A percentile compares a stretch with the other conserved stretches of the same genome.
Evolutionary conservation across 306 rosid genomes (phyloP).

Genomic region (Prosopis cineraria): DNA sequence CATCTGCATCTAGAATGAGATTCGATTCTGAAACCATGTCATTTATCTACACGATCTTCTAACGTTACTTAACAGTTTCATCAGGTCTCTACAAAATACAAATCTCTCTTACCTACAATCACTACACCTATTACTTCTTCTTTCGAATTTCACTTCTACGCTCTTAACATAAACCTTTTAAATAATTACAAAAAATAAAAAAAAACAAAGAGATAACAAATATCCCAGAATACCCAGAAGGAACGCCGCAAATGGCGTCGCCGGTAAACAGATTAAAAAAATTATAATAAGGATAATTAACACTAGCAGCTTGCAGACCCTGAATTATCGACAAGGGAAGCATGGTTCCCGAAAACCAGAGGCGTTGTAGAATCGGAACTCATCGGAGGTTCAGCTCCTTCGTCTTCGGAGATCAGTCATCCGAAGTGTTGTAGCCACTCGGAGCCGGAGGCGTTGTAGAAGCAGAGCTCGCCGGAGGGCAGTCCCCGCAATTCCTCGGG

Average conservation of each 20-base stretch:
- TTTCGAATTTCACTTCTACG: no score
- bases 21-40: no score
- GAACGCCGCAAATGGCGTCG: not conserved
- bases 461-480: constrained; percentile 26
- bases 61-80: no score
- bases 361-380: constrained; percentile 33
- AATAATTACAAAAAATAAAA: no score
- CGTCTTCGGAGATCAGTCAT: not conserved
- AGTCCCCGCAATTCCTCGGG: not conserved
- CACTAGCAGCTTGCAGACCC: not conserved
- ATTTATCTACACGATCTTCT: no score
- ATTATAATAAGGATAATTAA: not conserved
- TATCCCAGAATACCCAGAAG: not conserved
- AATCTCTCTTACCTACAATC: no score
- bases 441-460: constrained; percentile 24
- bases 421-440: not conserved
- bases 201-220: no score
- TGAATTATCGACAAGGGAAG: not conserved
- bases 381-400: not conserved
- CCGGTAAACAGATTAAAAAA: not conserved
- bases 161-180: no score
- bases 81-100: no score
- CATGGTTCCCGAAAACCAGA: no score
- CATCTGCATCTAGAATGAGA: no score
- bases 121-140: no score